Evolutionary conservation across 345 rosid species (phyloP).

Genomic region (Moringa oleifera): DNA sequence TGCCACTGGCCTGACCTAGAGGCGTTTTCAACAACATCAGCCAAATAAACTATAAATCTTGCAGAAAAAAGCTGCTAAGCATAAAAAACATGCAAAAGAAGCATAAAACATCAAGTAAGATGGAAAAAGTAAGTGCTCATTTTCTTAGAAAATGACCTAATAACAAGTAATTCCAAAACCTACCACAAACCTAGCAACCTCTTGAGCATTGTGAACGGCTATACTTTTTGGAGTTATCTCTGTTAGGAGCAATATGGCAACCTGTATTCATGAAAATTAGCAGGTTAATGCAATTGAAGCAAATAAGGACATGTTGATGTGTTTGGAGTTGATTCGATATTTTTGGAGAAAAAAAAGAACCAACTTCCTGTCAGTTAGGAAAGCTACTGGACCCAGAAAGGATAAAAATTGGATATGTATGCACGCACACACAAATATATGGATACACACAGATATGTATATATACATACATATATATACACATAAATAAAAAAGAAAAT

Average conservation of each 20-base stretch:
- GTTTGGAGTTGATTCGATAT: too few species aligned
- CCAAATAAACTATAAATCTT: slow-evolving; percentile 8
- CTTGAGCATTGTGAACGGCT: slow-evolving; percentile 94
- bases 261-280: slow-evolving; percentile 37
- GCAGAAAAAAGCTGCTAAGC: neutral
- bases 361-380: neutral
- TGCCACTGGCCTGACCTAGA: slow-evolving; percentile 99
- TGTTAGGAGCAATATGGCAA: slow-evolving; percentile 84
- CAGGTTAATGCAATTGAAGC: slow-evolving; percentile 7
- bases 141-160: slow-evolving; percentile 7
- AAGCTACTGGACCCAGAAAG: neutral
- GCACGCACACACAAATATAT: neutral
- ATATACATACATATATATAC: too few species aligned
- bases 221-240: slow-evolving; percentile 99
- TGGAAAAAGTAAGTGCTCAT: neutral
- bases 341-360: too few species aligned
- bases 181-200: slow-evolving; percentile 96
- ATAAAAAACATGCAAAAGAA: slow-evolving; percentile 1
- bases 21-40: slow-evolving; percentile 33
- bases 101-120: neutral
- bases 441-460: too few species aligned
- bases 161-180: slow-evolving; percentile 20
- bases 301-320: neutral
- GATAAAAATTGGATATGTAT: too few species aligned
- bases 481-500: too few species aligned